Evolutionary conservation across 768 basidiomycete species (phyloP).

Genomic region (Zangia roseola): DNA sequence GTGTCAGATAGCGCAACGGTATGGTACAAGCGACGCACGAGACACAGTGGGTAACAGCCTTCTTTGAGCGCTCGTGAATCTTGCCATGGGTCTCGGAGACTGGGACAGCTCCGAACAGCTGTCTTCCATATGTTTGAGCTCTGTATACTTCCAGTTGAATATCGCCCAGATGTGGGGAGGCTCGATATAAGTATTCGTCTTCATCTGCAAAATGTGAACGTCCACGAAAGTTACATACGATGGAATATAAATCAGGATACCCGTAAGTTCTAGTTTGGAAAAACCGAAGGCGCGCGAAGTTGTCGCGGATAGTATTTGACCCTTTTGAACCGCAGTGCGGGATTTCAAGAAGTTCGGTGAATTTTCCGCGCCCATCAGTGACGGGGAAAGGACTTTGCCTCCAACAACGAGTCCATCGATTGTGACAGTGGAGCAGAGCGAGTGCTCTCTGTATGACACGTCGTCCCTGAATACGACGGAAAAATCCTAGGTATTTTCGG

Average conservation of each 20-base stretch:
- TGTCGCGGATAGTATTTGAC: constrained; percentile 11
- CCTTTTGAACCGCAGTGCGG: constrained; percentile 8
- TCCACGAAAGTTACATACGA: too few relatives aligned
- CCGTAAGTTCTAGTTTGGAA: constrained; percentile 27
- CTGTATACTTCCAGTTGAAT: constrained; percentile 16
- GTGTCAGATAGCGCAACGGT: neutral
- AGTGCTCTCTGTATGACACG: constrained; percentile 1
- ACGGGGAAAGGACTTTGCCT: constrained; percentile 8
- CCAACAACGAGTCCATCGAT: constrained; percentile 19
- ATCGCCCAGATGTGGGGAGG: constrained; percentile 20
- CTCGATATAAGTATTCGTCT: constrained; percentile 19
- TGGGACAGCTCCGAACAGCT: rapidly evolving
- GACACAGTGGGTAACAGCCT: constrained; percentile 30
- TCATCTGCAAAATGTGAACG: constrained; percentile 24
- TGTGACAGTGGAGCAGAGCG: neutral
- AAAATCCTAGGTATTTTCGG: constrained; percentile 18
- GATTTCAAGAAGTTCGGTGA: neutral
- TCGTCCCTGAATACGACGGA: constrained; percentile 24
- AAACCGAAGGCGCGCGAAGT: constrained; percentile 23
- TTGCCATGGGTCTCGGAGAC: constrained; percentile 9
- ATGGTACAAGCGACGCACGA: constrained; percentile 15
- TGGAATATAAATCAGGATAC: constrained; percentile 21
- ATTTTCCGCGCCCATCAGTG: neutral
- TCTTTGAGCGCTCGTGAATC: constrained; percentile 32
- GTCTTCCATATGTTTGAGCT: neutral